Conservation (phyloP, 225 moss, liverwort and hornwort genomes). For the Pseudoscleropodium purum region DNA sequence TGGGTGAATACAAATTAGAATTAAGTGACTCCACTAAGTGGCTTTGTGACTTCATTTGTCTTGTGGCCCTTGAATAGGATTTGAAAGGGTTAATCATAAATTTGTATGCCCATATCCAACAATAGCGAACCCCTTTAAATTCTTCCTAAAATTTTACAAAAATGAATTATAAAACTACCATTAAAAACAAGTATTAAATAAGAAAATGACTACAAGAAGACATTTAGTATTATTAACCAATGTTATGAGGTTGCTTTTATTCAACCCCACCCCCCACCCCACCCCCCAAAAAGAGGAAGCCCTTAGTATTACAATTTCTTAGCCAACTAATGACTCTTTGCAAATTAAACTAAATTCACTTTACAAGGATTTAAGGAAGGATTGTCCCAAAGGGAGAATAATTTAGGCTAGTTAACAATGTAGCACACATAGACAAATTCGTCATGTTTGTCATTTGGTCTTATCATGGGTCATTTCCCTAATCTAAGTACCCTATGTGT, state of each 20-base stretch:
- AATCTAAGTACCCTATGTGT: accelerated
- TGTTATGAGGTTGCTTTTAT: accelerated
- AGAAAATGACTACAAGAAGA: background rate
- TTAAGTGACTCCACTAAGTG: background rate
- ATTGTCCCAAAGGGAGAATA: too few species aligned
- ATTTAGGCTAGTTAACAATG: background rate
- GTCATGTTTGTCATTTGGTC: background rate
- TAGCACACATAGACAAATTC: accelerated
- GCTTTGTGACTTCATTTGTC: too few species aligned
- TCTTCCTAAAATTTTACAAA: background rate
- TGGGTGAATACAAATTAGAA: background rate
- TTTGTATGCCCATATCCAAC: background rate
- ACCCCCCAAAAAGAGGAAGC: accelerated
- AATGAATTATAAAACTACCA: background rate
- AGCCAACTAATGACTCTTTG: background rate
- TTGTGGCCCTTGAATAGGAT: too few species aligned
- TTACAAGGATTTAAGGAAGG: accelerated
- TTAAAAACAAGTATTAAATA: accelerated
- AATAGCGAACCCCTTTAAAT: background rate
- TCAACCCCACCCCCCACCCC: too few species aligned
- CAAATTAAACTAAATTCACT: background rate
- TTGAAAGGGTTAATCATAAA: background rate
- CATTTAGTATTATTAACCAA: background rate
- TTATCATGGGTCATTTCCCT: accelerated
- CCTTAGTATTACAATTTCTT: accelerated